These are phyloP conservation scores for Fusarium longipes DNA, from an alignment of 2,329 filamentous ascomycete species.

Conservation along the genomic window DNA sequence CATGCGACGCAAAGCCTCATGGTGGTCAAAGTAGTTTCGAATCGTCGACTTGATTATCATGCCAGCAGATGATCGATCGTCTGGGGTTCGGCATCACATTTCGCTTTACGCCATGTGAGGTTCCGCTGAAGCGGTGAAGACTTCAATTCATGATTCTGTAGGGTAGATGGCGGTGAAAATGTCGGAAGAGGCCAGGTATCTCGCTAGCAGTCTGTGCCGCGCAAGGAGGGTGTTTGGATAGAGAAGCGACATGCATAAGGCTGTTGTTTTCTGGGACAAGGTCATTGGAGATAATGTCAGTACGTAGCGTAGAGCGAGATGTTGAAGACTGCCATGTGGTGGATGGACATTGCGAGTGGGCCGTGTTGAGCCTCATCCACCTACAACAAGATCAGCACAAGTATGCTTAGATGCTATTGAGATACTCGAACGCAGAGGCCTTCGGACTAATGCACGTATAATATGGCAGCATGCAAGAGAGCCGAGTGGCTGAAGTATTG, in stretches of 20 bases:
- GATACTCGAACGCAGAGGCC: neutral
- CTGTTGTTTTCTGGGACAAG: neutral
- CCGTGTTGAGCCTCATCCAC: constrained; percentile 28
- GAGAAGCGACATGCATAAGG: constrained; percentile 13
- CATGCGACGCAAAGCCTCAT: constrained; percentile 21
- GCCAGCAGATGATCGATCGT: constrained; percentile 44
- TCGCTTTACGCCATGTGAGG: constrained; percentile 33
- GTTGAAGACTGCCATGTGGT: constrained; percentile 6
- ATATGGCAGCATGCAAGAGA: neutral
- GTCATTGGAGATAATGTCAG: neutral
- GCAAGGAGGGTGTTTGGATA: constrained; percentile 18
- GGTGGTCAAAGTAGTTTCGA: constrained; percentile 17
- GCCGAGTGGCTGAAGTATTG: neutral
- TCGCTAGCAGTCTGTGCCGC: constrained; percentile 18
- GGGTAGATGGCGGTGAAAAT: constrained; percentile 46
- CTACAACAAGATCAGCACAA: neutral
- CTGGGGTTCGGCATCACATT: constrained; percentile 40
- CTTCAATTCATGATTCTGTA: constrained; percentile 30
- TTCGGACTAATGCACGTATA: neutral
- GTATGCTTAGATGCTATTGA: neutral
- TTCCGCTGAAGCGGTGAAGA: constrained; percentile 44
- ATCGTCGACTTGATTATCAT: constrained; percentile 31
- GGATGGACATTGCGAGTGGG: neutral
- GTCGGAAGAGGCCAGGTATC: constrained; percentile 20
- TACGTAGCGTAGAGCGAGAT: neutral